These are phyloP conservation scores for Annona cherimola DNA, from an alignment of 164 flowering plant species.

Conservation along the genomic window DNA sequence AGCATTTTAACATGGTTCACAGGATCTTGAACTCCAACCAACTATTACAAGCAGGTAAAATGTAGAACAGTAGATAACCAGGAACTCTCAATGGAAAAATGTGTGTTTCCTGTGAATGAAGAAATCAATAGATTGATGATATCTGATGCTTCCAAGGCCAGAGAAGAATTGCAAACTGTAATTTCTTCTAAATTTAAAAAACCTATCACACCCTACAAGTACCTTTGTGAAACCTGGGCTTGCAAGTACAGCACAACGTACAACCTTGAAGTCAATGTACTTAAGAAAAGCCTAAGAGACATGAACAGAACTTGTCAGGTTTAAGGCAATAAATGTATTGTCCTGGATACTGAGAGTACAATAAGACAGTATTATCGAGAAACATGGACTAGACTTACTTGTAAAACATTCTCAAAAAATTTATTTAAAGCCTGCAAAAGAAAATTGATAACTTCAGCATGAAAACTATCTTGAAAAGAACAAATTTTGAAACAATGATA, in stretches of 20 bases:
- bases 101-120: no score
- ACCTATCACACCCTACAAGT: not conserved
- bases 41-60: no score
- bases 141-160: not conserved
- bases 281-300: slow-evolving; percentile 66
- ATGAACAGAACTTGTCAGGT: slow-evolving; percentile 3
- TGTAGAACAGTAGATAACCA: no score
- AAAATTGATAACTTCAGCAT: slow-evolving; percentile 2
- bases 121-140: no score
- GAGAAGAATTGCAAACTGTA: not conserved
- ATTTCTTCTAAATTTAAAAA: not conserved
- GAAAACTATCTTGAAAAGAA: not conserved
- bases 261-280: slow-evolving; percentile 80
- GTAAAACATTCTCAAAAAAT: slow-evolving; percentile 81
- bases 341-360: not conserved
- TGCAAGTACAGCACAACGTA: slow-evolving; percentile 96
- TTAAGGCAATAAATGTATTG: slow-evolving; percentile 3
- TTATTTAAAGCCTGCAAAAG: slow-evolving; percentile 71
- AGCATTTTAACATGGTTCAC: no score
- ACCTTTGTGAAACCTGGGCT: slow-evolving; percentile 99
- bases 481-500: not conserved
- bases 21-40: no score
- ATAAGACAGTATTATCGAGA: not conserved
- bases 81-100: no score
- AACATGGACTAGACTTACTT: slow-evolving; percentile 35